phyloP scores from a whole-genome alignment of 768 basidiomycete species.

The Pleurotus citrinopileatus region DNA sequence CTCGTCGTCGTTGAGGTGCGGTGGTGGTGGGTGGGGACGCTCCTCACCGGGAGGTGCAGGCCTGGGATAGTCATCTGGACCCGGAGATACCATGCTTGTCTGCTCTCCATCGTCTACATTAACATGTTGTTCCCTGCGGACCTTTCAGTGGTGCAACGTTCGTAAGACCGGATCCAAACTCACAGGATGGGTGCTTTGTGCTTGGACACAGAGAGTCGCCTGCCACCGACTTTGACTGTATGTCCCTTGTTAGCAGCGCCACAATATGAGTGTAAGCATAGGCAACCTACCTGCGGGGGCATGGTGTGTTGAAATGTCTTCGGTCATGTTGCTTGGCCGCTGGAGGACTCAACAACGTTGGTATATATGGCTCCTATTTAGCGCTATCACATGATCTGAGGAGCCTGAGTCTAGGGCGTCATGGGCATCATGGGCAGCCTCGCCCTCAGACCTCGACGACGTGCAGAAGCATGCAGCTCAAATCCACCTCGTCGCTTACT shows the following conservation, averaged over 20 bases:
- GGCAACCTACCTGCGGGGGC: slow-evolving; percentile 44
- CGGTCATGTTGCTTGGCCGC: slow-evolving; percentile 23
- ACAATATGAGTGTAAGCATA: not conserved
- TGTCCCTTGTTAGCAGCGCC: not conserved
- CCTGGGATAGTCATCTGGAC: slow-evolving; percentile 51
- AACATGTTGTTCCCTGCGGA: not conserved
- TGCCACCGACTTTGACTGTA: slow-evolving; percentile 47
- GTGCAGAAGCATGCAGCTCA: too few species aligned
- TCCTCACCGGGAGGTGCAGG: slow-evolving; percentile 40
- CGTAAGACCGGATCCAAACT: not conserved
- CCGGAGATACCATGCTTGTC: slow-evolving; percentile 19
- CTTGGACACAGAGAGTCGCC: slow-evolving; percentile 45
- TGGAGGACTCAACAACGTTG: not conserved
- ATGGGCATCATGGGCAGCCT: too few species aligned
- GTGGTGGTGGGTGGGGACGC: slow-evolving; percentile 30
- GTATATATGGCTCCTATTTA: not conserved
- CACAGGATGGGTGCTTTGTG: slow-evolving; percentile 29
- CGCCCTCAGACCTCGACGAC: too few species aligned
- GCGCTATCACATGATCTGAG: not conserved
- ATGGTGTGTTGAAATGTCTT: slow-evolving; percentile 32
- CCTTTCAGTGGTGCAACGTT: not conserved
- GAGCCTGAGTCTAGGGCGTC: not conserved
- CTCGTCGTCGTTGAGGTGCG: slow-evolving; percentile 44
- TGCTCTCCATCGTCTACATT: slow-evolving; percentile 8
- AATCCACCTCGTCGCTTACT: too few species aligned